Conservation (phyloP, 257 asterid species). For the Solanum piurae region DNA sequence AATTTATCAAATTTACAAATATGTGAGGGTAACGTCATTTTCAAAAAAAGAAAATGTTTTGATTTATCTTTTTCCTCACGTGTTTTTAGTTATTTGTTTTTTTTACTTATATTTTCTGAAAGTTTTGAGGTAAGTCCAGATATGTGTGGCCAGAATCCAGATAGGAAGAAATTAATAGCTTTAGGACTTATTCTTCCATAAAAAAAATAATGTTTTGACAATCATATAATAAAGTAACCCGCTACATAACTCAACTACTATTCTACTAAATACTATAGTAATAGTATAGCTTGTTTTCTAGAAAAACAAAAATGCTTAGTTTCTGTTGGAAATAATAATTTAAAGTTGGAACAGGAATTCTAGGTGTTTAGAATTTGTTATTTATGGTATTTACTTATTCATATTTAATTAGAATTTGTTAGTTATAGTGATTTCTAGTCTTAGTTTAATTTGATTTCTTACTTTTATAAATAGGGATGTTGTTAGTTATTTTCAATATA, state of each 20-base stretch:
- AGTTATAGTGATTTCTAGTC: background rate
- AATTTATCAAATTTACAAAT: background rate
- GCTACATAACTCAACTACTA: background rate
- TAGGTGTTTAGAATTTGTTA: too few relatives aligned
- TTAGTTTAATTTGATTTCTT: background rate
- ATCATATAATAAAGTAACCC: background rate
- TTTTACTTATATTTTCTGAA: background rate
- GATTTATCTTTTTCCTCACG: background rate
- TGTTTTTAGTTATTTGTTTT: background rate
- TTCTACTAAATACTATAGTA: background rate
- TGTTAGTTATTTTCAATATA: background rate
- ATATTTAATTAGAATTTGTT: too few relatives aligned
- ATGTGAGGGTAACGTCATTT: background rate
- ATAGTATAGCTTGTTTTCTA: background rate
- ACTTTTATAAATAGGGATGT: background rate
- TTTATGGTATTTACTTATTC: too few relatives aligned
- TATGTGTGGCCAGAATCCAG: background rate
- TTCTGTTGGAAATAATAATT: too few relatives aligned
- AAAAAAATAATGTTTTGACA: background rate
- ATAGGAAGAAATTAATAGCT: background rate
- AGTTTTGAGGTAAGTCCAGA: background rate
- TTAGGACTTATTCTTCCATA: background rate
- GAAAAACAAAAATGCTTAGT: background rate
- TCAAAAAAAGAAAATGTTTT: background rate
- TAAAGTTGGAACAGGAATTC: rapidly evolving